Base-by-base conservation (phyloP, 768 basidiomycete species). In the Tylopilus sp. region DNA sequence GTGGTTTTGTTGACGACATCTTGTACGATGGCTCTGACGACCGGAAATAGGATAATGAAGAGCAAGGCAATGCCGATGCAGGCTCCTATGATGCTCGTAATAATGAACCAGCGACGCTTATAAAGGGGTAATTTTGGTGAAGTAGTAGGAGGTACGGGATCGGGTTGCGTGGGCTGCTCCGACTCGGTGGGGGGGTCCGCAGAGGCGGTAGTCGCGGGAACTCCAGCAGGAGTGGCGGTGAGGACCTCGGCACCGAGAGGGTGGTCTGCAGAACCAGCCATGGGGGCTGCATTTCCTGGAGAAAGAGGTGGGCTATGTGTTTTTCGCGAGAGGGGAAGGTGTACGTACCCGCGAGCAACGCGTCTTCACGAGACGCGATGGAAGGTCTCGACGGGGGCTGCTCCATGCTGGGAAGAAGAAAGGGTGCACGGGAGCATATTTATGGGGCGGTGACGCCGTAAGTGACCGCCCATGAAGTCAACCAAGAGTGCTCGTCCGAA, bases 21-120 rank as follows among this genome's bases (percentile, higher is more conserved):
- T 56, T 85, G 84, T 18, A 79, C 75, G 56, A 87, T 83, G 40
- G 85, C 85, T 44, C 69, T 76, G 50, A 88, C 73, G 49, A 88
- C 82, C 6, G 86, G 86, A 64, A 80, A 88, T 21, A 88, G 66
- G 11, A 87, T 42, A 53, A 88, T 78, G 67, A 88, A 88, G 18
- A 88, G 66, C 33, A 87, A 62, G 15, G 75, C 82, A 47, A 88
- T 85, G 31, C 71, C 79, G 15, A 87, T 59, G 6, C 78, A 74
- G 17, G 75, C 66, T 4, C 73, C 59, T 25, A 86, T 72, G 53
- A 81, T 61, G 47, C 74, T 72, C 25, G 77, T 74, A 53, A 86
- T 76, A 52, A 86, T 82, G 71, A 87, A 86, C 74, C 76, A 79
- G 38, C 78, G 75, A 54, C 72, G 77, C 64, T 80, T 84, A 71